phyloP scores from a whole-genome alignment of 139 green algal species.

The Deuterostichococcus epilithicus region DNA sequence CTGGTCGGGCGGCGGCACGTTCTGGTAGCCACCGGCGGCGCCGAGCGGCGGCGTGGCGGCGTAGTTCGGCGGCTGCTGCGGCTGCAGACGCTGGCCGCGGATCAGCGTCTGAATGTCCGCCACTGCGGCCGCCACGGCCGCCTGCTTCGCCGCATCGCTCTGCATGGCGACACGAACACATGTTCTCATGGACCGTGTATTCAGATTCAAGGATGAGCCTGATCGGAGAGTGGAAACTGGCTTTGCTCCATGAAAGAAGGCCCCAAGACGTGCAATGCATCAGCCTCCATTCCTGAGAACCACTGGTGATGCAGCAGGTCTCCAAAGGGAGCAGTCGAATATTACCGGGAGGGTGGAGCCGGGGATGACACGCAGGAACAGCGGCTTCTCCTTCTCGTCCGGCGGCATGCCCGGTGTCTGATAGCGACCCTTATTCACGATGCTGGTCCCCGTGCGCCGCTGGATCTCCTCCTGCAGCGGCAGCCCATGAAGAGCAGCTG shows the following conservation, averaged over 20 bases:
- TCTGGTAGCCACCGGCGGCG: no score
- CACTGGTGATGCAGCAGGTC: not conserved
- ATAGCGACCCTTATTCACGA: slow-evolving; percentile 45
- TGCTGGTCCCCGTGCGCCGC: slow-evolving; percentile 31
- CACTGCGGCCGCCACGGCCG: slow-evolving; percentile 36
- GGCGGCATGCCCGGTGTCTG: slow-evolving; percentile 22
- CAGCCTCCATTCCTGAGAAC: no score
- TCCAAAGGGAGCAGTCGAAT: not conserved
- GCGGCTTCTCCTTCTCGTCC: slow-evolving; percentile 34
- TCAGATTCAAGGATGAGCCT: no score
- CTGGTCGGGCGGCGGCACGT: not conserved
- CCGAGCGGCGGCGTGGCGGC: not conserved
- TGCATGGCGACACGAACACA: no score
- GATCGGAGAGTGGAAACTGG: no score
- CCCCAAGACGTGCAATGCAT: no score
- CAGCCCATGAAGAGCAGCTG: not conserved
- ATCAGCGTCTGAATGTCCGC: slow-evolving; percentile 34
- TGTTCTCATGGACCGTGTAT: no score
- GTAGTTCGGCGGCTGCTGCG: not conserved
- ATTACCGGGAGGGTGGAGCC: not conserved
- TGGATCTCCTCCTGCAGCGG: slow-evolving; percentile 46
- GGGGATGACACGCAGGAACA: slow-evolving; percentile 44
- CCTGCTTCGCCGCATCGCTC: slow-evolving; percentile 37
- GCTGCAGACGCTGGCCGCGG: slow-evolving; percentile 18
- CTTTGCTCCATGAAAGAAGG: no score